phyloP scores from a whole-genome alignment of 2,329 filamentous ascomycete genomes.

The Ophiostoma tasmaniense region DNA sequence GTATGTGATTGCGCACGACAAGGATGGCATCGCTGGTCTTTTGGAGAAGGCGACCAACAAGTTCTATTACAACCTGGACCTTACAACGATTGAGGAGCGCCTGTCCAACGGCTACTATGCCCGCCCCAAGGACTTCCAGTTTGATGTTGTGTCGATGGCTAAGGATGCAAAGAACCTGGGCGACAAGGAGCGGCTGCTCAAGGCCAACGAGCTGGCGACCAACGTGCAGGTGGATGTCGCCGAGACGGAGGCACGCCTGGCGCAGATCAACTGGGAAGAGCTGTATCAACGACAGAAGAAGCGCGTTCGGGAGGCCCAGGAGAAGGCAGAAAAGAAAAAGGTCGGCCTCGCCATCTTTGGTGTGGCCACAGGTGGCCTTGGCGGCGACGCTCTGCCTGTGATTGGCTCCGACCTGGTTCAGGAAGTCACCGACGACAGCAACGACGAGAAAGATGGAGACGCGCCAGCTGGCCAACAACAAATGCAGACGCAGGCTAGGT shows the following conservation, averaged over 20 bases:
- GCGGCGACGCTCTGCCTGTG: background rate
- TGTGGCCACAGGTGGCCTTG: slow-evolving; percentile 11
- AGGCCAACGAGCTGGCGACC: slow-evolving; percentile 81
- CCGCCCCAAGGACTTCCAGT: slow-evolving; percentile 78
- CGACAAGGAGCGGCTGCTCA: slow-evolving; percentile 75
- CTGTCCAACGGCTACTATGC: slow-evolving; percentile 95
- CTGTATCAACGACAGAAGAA: slow-evolving; percentile 66
- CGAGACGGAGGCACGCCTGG: slow-evolving; percentile 50
- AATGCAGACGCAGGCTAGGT: slow-evolving; percentile 31
- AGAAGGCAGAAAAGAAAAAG: slow-evolving; percentile 54
- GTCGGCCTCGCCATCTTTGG: slow-evolving; percentile 49
- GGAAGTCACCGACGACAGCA: background rate
- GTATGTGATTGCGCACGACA: slow-evolving; percentile 71
- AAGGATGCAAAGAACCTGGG: slow-evolving; percentile 76
- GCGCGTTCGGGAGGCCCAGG: slow-evolving; percentile 50
- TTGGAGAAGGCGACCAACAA: slow-evolving; percentile 67
- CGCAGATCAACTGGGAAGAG: slow-evolving; percentile 69
- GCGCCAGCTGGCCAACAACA: slow-evolving; percentile 12
- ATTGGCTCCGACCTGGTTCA: slow-evolving; percentile 17
- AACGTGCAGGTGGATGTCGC: slow-evolving; percentile 93
- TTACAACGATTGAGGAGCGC: slow-evolving; percentile 88
- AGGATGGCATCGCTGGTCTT: slow-evolving; percentile 67
- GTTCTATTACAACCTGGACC: slow-evolving; percentile 92
- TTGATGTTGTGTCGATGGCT: slow-evolving; percentile 74
- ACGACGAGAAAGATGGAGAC: slow-evolving; percentile 18